Percentiles rank a stretch among this genome's conserved stretches.
These are phyloP conservation scores for Chaetothyriales sp. DNA, from an alignment of 2,329 filamentous ascomycete genomes.

Conservation along the genomic window DNA sequence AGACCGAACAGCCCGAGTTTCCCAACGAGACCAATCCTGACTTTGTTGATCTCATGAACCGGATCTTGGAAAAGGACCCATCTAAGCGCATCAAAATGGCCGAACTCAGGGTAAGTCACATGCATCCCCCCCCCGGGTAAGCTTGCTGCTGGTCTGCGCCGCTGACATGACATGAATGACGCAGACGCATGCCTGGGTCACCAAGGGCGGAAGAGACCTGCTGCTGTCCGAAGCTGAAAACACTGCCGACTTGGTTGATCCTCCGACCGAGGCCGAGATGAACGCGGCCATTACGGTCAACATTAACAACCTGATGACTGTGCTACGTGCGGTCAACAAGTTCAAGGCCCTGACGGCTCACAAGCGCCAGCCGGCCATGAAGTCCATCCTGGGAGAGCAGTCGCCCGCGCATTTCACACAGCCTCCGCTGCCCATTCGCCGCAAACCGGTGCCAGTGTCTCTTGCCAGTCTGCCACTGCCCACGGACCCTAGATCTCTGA, in stretches of 20 bases:
- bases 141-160: constrained; percentile 1
- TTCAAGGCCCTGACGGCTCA: constrained; percentile 63
- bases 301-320: constrained; percentile 70
- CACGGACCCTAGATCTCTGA: neutral
- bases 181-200: constrained; percentile 88
- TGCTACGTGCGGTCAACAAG: constrained; percentile 83
- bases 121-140: neutral
- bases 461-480: neutral
- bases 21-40: constrained; percentile 48
- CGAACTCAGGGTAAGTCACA: constrained; percentile 55
- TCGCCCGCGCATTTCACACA: constrained; percentile 39
- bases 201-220: constrained; percentile 58
- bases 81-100: constrained; percentile 67
- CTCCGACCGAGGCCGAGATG: constrained; percentile 79
- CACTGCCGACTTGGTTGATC: constrained; percentile 61
- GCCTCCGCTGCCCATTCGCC: constrained; percentile 39
- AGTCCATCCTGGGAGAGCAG: constrained; percentile 44
- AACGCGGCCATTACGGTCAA: constrained; percentile 80
- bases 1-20: constrained; percentile 49
- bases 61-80: constrained; percentile 72
- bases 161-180: constrained; percentile 6
- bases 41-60: constrained; percentile 59
- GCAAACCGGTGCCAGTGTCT: constrained; percentile 5
- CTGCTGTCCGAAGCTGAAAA: constrained; percentile 75
- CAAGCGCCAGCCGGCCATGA: constrained; percentile 38